phyloP scores from a whole-genome alignment of 352 stramenopile species.

The Phytophthora hibernalis region DNA sequence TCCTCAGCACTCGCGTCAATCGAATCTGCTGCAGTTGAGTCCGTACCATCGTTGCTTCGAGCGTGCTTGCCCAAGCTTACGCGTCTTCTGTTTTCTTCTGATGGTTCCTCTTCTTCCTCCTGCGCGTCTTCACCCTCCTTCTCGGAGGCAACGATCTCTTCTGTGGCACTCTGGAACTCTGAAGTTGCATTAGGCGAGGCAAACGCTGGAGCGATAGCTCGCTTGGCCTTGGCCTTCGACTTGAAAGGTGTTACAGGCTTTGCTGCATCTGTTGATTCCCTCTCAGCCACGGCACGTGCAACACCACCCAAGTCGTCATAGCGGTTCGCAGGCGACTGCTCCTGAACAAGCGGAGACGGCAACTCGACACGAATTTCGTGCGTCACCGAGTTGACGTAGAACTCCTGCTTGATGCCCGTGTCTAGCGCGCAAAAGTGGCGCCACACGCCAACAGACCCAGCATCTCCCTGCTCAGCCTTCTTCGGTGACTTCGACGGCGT shows the following conservation, averaged over 20 bases:
- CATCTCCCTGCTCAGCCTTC: constrained; percentile 21
- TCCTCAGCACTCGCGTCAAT: constrained; percentile 27
- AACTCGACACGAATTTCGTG: constrained; percentile 75
- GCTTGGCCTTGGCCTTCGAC: constrained; percentile 35
- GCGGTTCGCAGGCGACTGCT: constrained; percentile 63
- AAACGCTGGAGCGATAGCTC: constrained; percentile 51
- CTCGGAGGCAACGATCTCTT: constrained; percentile 45
- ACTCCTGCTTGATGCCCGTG: constrained; percentile 60
- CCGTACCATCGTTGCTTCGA: constrained; percentile 39
- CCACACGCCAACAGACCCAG: constrained; percentile 56
- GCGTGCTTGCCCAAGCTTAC: constrained; percentile 40
- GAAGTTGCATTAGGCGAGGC: constrained; percentile 50
- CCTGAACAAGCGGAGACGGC: constrained; percentile 54
- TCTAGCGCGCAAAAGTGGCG: constrained; percentile 73
- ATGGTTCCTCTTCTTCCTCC: constrained; percentile 21
- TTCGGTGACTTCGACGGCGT: constrained; percentile 26
- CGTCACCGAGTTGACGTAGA: constrained; percentile 83
- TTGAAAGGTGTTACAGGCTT: constrained; percentile 33
- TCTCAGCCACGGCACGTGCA: constrained; percentile 33
- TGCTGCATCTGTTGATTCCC: constrained; percentile 14
- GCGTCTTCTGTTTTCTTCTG: constrained; percentile 12
- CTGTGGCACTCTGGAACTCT: constrained; percentile 41
- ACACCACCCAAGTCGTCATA: constrained; percentile 49
- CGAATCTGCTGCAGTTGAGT: constrained; percentile 29
- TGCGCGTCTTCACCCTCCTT: constrained; percentile 30